phyloP scores from a whole-genome alignment of 352 stramenopile genomes.

The Phytophthora chlamydospora region DNA sequence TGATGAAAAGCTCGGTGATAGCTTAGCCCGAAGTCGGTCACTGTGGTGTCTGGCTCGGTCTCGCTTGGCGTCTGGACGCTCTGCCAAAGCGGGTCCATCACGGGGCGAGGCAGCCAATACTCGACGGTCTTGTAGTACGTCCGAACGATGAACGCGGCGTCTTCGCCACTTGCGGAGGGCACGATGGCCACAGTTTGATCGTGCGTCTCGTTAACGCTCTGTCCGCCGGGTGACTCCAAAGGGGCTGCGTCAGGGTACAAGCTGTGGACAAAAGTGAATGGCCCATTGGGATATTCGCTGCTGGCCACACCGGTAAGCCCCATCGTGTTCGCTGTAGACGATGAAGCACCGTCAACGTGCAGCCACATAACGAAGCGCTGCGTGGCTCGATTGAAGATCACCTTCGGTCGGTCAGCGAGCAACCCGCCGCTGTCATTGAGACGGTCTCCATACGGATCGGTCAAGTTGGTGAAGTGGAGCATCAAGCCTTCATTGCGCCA shows the following conservation, averaged over 20 bases:
- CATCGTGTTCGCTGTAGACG: constrained; percentile 60
- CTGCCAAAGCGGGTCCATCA: constrained; percentile 98
- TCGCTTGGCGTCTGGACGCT: constrained; percentile 85
- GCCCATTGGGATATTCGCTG: constrained; percentile 90
- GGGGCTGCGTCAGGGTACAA: constrained; percentile 93
- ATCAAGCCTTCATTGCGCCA: constrained; percentile 96
- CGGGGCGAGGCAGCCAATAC: constrained; percentile 93
- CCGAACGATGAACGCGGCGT: constrained; percentile 87
- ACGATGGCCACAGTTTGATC: constrained; percentile 91
- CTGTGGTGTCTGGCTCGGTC: constrained; percentile 31
- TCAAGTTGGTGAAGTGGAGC: constrained; percentile 94
- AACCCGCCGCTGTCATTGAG: constrained; percentile 38
- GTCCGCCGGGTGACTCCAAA: constrained; percentile 69
- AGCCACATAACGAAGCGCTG: constrained; percentile 97
- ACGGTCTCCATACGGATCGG: constrained; percentile 79
- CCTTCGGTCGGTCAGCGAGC: constrained; percentile 88
- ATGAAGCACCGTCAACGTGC: constrained; percentile 89
- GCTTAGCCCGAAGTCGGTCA: constrained; percentile 93
- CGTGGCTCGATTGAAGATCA: constrained; percentile 90
- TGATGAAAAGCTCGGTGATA: constrained; percentile 97
- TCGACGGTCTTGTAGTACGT: constrained; percentile 97
- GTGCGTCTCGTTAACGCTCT: constrained; percentile 93
- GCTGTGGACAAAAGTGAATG: constrained; percentile 90
- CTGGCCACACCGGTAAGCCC: constrained; percentile 91
- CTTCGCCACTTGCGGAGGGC: constrained; percentile 8